phyloP scores from a whole-genome alignment of 495 filamentous ascomycete species.

The Annulohypoxylon maeteangense region DNA sequence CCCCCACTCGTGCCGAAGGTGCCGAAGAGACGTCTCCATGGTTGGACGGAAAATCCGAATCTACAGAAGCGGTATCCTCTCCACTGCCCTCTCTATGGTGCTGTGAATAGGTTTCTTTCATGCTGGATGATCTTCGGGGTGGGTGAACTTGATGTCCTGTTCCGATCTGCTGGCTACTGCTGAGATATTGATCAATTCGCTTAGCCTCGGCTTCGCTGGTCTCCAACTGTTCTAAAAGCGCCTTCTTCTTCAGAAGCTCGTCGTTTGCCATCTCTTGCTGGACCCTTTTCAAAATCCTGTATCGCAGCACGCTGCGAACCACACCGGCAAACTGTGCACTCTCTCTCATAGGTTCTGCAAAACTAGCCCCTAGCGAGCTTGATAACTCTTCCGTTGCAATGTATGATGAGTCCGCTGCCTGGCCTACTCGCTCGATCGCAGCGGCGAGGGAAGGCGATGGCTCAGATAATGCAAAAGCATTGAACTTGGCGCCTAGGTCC shows the following conservation, averaged over 20 bases:
- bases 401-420: constrained; percentile 95
- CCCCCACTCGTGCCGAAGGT: constrained; percentile 70
- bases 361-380: constrained; percentile 81
- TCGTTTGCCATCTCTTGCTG: constrained; percentile 98
- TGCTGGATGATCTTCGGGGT: constrained; percentile 73
- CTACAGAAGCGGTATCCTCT: constrained; percentile 83
- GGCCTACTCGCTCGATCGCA: constrained; percentile 92
- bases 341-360: constrained; percentile 97
- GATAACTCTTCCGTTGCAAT: constrained; percentile 94
- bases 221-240: constrained; percentile 83
- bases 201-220: constrained; percentile 89
- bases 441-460: constrained; percentile 86
- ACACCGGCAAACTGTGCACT: constrained; percentile 97
- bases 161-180: constrained; percentile 66
- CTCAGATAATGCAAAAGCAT: constrained; percentile 96
- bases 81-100: constrained; percentile 59
- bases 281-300: constrained; percentile 88
- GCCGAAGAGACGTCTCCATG: constrained; percentile 74
- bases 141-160: constrained; percentile 53
- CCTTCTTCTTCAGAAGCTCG: constrained; percentile 83
- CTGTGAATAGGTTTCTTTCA: constrained; percentile 59
- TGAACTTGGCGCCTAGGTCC: constrained; percentile 92
- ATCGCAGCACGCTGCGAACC: constrained; percentile 86
- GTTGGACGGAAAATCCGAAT: constrained; percentile 93
- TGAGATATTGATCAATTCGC: constrained; percentile 91